Percentiles rank a stretch among this genome's conserved stretches.
Conservation (phyloP, 2,329 filamentous ascomycete genomes). For the Epichloe gansuensis region DNA sequence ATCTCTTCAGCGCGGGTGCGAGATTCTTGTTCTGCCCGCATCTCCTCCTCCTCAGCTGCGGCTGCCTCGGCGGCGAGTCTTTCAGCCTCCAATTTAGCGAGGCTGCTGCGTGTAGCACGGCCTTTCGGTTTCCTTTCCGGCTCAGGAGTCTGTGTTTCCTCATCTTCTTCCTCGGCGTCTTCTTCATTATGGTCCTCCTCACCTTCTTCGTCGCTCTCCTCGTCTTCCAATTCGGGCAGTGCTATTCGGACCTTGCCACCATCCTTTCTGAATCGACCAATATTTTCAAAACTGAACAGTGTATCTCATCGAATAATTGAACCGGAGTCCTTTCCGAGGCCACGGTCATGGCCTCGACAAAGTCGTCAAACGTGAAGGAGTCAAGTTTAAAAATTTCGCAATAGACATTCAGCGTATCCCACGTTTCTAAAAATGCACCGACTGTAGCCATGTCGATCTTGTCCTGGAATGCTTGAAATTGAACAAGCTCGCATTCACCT, state of each 20-base stretch:
- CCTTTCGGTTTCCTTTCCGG: conserved; percentile 54
- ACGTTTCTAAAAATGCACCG: conserved; percentile 77
- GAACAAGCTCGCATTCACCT: conserved; percentile 20
- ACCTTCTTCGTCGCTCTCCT: conserved; percentile 55
- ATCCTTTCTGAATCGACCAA: conserved; percentile 65
- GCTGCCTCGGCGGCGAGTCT: conserved; percentile 49
- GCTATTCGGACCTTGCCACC: conserved; percentile 70
- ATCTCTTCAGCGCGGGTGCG: conserved; percentile 66
- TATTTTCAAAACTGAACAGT: conserved; percentile 82
- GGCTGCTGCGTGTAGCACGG: conserved; percentile 73
- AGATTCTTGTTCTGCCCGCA: conserved; percentile 34
- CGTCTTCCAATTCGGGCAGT: conserved; percentile 61
- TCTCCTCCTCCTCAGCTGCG: conserved; percentile 37
- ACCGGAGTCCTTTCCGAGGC: conserved; percentile 63
- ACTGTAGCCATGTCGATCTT: conserved; percentile 73
- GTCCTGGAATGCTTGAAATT: conserved; percentile 7
- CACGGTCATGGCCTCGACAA: conserved; percentile 74
- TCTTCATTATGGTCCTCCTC: conserved; percentile 47
- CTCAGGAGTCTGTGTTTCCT: conserved; percentile 47
- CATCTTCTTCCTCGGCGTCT: conserved; percentile 41
- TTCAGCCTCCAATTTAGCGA: conserved; percentile 70
- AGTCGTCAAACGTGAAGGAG: conserved; percentile 97
- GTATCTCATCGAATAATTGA: conserved; percentile 78
- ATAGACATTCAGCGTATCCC: conserved; percentile 98
- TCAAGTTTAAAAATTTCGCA: conserved; percentile 89